Base-by-base conservation (phyloP, 1,139 yeast species). In the Hansenula lynferdii region DNA sequence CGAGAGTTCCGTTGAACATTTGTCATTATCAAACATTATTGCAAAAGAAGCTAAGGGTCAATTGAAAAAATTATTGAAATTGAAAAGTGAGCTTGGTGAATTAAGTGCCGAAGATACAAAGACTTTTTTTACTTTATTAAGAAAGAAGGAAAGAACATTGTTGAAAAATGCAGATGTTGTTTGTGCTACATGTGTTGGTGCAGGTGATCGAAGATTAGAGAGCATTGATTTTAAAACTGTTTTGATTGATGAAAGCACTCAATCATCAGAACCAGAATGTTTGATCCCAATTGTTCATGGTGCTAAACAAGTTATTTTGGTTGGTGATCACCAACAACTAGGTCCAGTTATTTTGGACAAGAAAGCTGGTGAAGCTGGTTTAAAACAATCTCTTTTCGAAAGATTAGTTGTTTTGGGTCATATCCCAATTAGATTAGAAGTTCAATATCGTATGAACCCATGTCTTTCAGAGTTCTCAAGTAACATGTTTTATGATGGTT, bases 361-460 rank as follows among this genome's bases (percentile, higher is more conserved):
- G 53, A 74, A 73, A 50, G 96, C 95, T 2, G 89, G 82, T 19
- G 81, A 82, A 47, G 95, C 95, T 1, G 97, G 97, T 18, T 70
- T 90, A 43, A 74, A 75, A 43, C 95, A 85, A 56, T 86, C 96
- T 0, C 64, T 89, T 38, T 90, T 89, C 60, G 97, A 90, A 61
- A 73, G 97, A 51, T 66, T 90, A 47, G 82, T 89, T 34, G 70
- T 80, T n/a, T 71, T 87, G 43, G 96, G 96, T 2, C 92, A 85
- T 57, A 76, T 78, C 9, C 97, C 97, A 11, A 80, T 86, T 44
- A 69, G 96, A 47, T 69, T 90, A 42, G 95, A 87, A 49, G 96
- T 89, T 23, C 97, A 90, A 59, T 90, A 90, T 61, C 82, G 97
- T 65, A 90, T 90, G 97, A 85, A 89, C 57, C 97, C 97, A 3